Evolutionary conservation across 164 flowering plant species (phyloP), one percentile per base, ranked within the genome.

Genomic region (Hamamelis virginiana): DNA sequence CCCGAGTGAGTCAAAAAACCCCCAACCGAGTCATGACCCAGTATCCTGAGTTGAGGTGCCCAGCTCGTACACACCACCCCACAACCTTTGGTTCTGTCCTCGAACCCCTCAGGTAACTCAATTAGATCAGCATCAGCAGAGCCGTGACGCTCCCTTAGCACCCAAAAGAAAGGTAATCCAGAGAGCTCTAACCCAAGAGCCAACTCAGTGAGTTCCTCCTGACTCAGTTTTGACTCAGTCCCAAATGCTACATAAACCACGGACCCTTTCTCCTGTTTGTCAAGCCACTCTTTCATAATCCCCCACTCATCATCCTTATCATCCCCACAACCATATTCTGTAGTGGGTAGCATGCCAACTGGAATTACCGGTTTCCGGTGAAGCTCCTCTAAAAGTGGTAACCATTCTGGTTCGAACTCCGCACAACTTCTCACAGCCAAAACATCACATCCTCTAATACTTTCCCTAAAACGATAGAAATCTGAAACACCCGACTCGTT

Each of bases 401-500:
- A 33, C 41, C 41, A 33, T 33, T 33, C 41, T 2, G 41, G 41
- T 33, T 33, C 41, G 6, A 33, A 33, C 41, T 33, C 4, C 4
- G 41, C 6, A 33, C 41, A 33, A 33, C 41, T 33, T 33, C 41
- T 33, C 41, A 46, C 50, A 10, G 16, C 50, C 50, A 46, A 2
- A 12, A 13, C 13, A 46, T 74, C 70, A 16, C 63, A 61, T 9
- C 72, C 76, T 9, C 13, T 15, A 27, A 74, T 28, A 5, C 62
- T 41, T 4, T 5, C 0, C 0, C 23, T 76, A 1, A 69, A n/a
- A 3, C 87, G 81, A 3, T 26, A 21, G 1, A 19, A 8, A 43
- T 80, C 88, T 0, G 81, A 47, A 6, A 76, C 70, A 0, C 45
- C 57, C 1, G 75, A 57, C 12, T 15, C 67, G 14, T 69, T 55